Conservation (phyloP, 495 filamentous ascomycete genomes). For the Terfezia claveryi region DNA sequence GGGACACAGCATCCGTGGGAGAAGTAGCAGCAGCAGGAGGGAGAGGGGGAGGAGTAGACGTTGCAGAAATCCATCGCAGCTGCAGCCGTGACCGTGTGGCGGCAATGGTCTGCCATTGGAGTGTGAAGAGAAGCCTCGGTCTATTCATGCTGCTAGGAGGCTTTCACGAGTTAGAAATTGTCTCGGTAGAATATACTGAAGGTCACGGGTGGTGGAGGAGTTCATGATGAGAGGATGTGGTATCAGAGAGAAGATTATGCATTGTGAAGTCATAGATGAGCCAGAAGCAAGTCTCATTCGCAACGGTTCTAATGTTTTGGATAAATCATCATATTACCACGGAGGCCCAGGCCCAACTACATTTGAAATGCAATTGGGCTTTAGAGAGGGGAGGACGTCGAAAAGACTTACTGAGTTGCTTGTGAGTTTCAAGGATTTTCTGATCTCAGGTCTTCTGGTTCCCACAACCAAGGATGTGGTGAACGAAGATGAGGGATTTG, state of each 20-base stretch:
- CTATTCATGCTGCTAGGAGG: neutral
- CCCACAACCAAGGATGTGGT: too few species aligned
- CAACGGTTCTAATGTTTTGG: constrained; percentile 54
- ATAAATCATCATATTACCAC: neutral
- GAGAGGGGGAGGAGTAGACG: neutral
- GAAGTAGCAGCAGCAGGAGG: too few species aligned
- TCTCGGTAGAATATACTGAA: neutral
- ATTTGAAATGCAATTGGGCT: neutral
- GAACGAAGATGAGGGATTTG: too few species aligned
- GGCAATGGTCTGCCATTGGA: neutral
- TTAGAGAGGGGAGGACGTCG: constrained; percentile 2
- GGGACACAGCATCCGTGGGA: neutral
- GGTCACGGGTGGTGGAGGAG: neutral
- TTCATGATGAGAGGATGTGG: neutral
- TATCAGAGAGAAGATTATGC: constrained; percentile 21
- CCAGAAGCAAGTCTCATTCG: constrained; percentile 55
- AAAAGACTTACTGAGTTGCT: constrained; percentile 8
- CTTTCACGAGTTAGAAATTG: neutral
- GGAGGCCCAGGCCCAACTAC: neutral
- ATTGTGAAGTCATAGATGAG: constrained; percentile 9
- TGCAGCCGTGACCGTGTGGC: neutral
- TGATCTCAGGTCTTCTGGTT: neutral
- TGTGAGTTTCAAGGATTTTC: neutral
- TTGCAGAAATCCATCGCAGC: neutral
- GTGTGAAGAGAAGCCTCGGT: neutral